phyloP scores from a whole-genome alignment of 345 rosid genomes.

The Eucalyptus caleyi region DNA sequence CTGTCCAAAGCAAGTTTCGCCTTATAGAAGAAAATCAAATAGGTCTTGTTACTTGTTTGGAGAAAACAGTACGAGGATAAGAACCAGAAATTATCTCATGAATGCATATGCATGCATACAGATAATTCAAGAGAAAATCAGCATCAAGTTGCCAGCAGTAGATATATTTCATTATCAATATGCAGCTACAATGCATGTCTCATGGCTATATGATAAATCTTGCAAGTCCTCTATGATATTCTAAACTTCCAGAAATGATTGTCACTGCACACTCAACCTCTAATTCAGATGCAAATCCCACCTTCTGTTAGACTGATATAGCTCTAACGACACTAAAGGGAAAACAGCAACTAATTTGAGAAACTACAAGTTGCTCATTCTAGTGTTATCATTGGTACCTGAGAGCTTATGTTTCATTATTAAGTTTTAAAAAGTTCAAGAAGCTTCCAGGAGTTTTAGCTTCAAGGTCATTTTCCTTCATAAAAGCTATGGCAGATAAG shows the following conservation, averaged over 20 bases:
- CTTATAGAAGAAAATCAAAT: neutral
- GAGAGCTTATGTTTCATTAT: no score
- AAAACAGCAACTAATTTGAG: neutral
- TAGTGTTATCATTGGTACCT: neutral
- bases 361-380: neutral
- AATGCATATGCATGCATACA: neutral
- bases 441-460: no score
- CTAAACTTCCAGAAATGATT: neutral
- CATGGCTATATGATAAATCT: neutral
- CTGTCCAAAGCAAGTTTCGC: neutral
- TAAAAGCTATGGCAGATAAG: no score
- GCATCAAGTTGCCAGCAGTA: neutral
- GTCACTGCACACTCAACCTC: neutral
- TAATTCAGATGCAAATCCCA: neutral
- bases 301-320: neutral
- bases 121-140: neutral
- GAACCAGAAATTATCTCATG: neutral
- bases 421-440: no score
- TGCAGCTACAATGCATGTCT: neutral
- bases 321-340: neutral
- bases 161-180: neutral
- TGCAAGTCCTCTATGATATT: fast-evolving
- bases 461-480: no score
- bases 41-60: neutral
- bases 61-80: neutral